Conservation (phyloP, 1,139 yeast genomes). For the Yarrowia galli region DNA sequence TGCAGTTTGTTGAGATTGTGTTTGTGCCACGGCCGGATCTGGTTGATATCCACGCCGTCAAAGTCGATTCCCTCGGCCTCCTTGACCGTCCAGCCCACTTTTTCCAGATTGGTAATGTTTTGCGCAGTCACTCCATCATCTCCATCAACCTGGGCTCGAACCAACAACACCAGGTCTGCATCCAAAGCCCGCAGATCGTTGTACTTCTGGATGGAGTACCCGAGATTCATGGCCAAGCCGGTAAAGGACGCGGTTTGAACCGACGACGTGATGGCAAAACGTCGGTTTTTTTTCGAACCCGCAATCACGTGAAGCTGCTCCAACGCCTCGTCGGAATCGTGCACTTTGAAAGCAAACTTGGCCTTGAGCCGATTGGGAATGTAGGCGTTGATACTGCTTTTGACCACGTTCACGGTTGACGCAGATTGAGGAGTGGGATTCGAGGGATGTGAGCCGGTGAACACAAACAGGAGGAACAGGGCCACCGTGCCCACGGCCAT, state of each 20-base stretch:
- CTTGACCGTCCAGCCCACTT: conserved; percentile 45
- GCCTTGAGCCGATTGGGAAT: conserved; percentile 34
- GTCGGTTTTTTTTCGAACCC: conserved; percentile 5
- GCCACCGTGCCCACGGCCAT: neutral
- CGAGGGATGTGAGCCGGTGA: conserved; percentile 10
- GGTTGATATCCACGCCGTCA: conserved; percentile 43
- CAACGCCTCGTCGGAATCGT: conserved; percentile 7
- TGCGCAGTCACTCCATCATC: conserved; percentile 44
- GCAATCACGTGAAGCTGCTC: neutral
- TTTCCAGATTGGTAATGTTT: conserved; percentile 43
- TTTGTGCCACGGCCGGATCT: conserved; percentile 44
- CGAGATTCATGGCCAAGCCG: conserved; percentile 44
- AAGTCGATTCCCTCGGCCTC: conserved; percentile 44
- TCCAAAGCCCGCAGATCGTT: conserved; percentile 44
- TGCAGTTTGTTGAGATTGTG: conserved; percentile 46
- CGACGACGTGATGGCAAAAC: conserved; percentile 43
- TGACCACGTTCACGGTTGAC: conserved; percentile 31
- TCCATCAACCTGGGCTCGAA: conserved; percentile 43
- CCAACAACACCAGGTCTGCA: conserved; percentile 44
- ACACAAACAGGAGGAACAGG: neutral
- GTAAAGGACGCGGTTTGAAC: conserved; percentile 44
- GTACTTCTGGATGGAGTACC: conserved; percentile 43
- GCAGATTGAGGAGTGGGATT: neutral
- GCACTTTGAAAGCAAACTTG: conserved; percentile 36
- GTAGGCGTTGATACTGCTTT: conserved; percentile 21